Evolutionary conservation across 2,329 filamentous ascomycete genomes (phyloP).

Genomic region (Fusarium sp.): DNA sequence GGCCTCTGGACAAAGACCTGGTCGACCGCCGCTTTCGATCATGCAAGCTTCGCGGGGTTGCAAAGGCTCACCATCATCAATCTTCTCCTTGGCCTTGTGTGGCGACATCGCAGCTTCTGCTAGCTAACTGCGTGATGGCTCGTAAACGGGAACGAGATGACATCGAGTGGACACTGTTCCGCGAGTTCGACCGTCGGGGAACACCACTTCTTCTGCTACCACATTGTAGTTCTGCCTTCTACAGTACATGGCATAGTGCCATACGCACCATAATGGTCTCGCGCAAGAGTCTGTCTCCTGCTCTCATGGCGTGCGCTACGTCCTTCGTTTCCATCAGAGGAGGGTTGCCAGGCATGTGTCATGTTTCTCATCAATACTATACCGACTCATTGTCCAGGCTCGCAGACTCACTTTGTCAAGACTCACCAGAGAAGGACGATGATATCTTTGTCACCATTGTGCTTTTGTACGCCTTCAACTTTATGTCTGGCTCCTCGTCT

Average conservation of each 20-base stretch:
- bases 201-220: background rate
- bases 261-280: background rate
- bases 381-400: background rate
- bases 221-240: background rate
- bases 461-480: background rate
- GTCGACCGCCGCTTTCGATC: background rate
- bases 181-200: background rate
- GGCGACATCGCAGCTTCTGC: background rate
- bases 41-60: background rate
- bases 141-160: background rate
- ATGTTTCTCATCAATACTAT: background rate
- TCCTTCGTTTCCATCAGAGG: background rate
- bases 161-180: background rate
- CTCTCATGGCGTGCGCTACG: background rate
- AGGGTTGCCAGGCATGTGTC: background rate
- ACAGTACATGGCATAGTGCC: background rate
- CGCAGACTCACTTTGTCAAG: background rate
- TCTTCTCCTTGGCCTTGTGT: accelerated
- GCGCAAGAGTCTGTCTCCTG: background rate
- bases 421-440: background rate
- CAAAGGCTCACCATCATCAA: too few relatives aligned
- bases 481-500: background rate
- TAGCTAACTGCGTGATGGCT: background rate
- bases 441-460: background rate
- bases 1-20: background rate